Conservation (phyloP, 768 basidiomycete species). For the Tubosaeta sp. region DNA sequence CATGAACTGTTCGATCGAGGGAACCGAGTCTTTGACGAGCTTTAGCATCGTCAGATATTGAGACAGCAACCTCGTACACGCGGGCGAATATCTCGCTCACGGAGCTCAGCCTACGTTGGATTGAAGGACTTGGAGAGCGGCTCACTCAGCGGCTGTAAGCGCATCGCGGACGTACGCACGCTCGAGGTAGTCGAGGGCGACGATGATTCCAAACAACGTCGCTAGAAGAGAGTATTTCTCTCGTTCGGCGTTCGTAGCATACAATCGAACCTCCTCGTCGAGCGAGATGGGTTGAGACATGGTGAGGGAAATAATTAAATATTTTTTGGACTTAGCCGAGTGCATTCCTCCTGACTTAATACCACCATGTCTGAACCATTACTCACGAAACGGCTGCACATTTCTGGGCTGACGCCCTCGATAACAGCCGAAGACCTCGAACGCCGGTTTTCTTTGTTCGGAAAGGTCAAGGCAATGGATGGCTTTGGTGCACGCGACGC, state of each 20-base stretch:
- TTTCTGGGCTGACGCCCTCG: constrained; percentile 71
- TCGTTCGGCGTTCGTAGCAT: constrained; percentile 82
- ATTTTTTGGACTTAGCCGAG: constrained; percentile 5
- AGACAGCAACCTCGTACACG: constrained; percentile 88
- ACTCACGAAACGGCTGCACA: constrained; percentile 59
- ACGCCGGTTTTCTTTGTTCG: constrained; percentile 59
- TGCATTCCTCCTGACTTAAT: background rate
- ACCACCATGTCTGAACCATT: constrained; percentile 16
- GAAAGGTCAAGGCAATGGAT: constrained; percentile 62
- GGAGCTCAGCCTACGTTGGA: constrained; percentile 6
- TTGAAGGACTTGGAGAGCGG: constrained; percentile 14
- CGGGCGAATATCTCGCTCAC: constrained; percentile 85
- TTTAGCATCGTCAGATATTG: constrained; percentile 98
- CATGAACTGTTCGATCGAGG: constrained; percentile 89
- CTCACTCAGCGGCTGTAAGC: constrained; percentile 86
- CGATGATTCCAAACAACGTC: constrained; percentile 88
- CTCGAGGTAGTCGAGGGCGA: constrained; percentile 91
- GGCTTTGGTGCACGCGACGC: constrained; percentile 64
- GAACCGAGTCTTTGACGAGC: constrained; percentile 86
- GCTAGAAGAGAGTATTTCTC: constrained; percentile 86
- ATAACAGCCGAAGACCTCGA: constrained; percentile 56
- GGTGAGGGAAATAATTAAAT: background rate
- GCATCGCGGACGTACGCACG: constrained; percentile 93
- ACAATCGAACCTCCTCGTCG: constrained; percentile 90
- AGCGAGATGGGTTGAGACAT: constrained; percentile 49